Base-by-base conservation (phyloP, 306 rosid species). In the Vicia villosa region DNA sequence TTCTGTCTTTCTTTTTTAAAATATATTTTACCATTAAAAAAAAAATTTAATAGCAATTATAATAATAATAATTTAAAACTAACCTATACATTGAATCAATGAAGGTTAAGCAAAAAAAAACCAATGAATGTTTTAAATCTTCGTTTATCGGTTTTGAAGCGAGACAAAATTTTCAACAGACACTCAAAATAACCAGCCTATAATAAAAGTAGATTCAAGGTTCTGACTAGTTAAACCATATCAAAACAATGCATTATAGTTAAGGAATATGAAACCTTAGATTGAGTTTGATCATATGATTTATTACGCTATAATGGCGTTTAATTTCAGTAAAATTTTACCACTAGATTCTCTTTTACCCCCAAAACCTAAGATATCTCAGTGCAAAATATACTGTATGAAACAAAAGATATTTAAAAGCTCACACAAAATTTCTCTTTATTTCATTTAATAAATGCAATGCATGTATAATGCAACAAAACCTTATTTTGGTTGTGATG, bases 341-440 rank as follows among this genome's bases (percentile, higher is more conserved):
- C 30, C 16, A 2, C 10, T 37, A 61, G 68, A 40, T 62, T 63
- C 12, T 4, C 7, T 21, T 12, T 41, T 21, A 21, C 51, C 21
- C n/a, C 1, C 1, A 2, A 40, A 63, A 15, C 34, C 28, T 10
- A 38, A 41, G 41, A 62, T 10, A 17, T 20, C 10, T 3, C 1
- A 10, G 37, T 19, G 2, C 5, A 19, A 37, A 66, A 61, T 79
- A 72, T 79, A n/a, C n/a, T n/a, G n/a, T n/a, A 69, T 54, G 45
- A 63, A 47, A 52, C 38, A 6, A 42, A 69, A 38, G 1, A 38
- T 19, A 62, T 16, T 37, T 7, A 22, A 63, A 62, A 40, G 6
- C 10, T 14, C 17, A 24, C 16, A 26, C 59, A 51, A 63, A 20
- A 37, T 6, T 46, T 24, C 8, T 21, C 14, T 52, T 57, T 68